These are phyloP conservation scores for Populus tomentosa DNA, from an alignment of 441 rosid species.

Conservation along the genomic window DNA sequence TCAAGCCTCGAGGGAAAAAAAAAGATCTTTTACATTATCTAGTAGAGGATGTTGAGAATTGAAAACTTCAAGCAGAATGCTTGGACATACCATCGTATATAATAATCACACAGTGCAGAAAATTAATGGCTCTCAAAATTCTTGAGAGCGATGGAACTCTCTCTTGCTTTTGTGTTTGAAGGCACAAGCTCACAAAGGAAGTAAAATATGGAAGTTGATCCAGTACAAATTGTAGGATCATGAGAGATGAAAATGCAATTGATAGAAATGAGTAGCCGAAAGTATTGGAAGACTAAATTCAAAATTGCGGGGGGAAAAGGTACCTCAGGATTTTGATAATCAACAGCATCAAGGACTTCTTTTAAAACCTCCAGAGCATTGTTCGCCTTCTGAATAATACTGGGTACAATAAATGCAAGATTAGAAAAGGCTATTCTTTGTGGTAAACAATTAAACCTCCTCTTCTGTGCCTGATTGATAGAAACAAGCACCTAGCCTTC, in stretches of 20 bases:
- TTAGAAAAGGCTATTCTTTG: neutral
- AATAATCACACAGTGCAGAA: neutral
- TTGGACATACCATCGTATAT: neutral
- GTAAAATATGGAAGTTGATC: neutral
- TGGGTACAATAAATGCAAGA: constrained; percentile 23
- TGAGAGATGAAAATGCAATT: neutral
- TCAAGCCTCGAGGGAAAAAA: neutral
- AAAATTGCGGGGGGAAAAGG: neutral
- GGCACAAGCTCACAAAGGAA: neutral
- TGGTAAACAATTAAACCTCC: neutral
- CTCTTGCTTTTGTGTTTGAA: neutral
- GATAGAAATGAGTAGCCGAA: neutral
- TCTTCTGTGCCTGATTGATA: neutral
- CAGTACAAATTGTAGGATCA: neutral
- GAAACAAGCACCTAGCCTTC: neutral
- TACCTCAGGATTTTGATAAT: constrained; percentile 42
- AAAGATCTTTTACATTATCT: neutral
- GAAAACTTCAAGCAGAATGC: neutral
- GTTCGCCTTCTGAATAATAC: constrained; percentile 85
- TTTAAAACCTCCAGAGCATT: constrained; percentile 83
- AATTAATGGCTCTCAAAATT: neutral
- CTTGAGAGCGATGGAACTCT: neutral
- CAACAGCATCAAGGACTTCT: constrained; percentile 92
- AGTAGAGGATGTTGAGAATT: neutral
- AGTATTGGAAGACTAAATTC: neutral